Evolutionary conservation across 805 yeast species (phyloP), one percentile per base, ranked within the genome.

Genomic region (Metschnikowia hibisci): DNA sequence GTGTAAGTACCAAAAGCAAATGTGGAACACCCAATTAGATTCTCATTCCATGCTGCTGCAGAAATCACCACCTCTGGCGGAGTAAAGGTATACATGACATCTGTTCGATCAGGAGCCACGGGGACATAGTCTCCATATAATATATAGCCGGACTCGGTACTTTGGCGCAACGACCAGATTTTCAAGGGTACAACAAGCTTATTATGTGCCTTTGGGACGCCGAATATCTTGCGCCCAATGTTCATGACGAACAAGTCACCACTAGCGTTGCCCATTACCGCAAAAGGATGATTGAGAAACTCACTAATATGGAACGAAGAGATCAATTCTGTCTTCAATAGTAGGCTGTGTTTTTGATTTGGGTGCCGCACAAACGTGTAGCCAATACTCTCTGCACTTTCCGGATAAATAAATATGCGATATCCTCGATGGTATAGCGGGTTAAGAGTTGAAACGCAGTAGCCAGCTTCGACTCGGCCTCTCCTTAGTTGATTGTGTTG

Each of bases 1-100:
- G 73, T 56, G 3, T 72, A 66, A 0, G 77, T 62, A 1, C 78
- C 80, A 2, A 78, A 78, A 1, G 80, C 77, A 52, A 79, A 77
- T 62, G 76, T 29, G 57, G 80, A 45, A 68, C 81, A 47, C 45
- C 62, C 56, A 29, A 36, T 45, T 3, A 57, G 35, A 39, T 66
- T 70, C 43, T 77, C 82, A 56, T 75, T 76, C 93, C 91, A 85
- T 18, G 73, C 73, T 1, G 77, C 39, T 2, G 75, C 51, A 0
- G 80, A 70, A 6, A 84, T 62, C 12, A 67, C 59, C 2, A 80
- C 71, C 11, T 76, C 74, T 4, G 74, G 69, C 1, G 87, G 81
- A 40, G 71, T 71, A 4, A 75, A 52, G 11, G 66, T 54, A 5
- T 50, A 48, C 44, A 61, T 51, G 47, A 65, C 41, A 16, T 49